phyloP scores from a whole-genome alignment of 441 rosid genomes.

The Pelargonium cotyledonis region DNA sequence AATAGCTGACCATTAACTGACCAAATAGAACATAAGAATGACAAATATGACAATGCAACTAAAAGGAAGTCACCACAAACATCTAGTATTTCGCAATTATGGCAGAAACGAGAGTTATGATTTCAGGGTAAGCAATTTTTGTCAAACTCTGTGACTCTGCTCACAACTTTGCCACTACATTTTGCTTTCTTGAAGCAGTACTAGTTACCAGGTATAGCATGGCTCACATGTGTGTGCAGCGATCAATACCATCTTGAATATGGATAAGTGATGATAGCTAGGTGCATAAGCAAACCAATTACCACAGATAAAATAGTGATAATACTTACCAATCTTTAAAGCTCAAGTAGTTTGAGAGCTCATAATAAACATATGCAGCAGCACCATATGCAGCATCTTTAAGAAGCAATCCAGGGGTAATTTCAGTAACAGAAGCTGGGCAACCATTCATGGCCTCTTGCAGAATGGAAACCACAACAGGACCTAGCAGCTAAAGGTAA shows the following conservation, averaged over 20 bases:
- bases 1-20: neutral
- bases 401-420: slow-evolving; percentile 79
- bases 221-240: neutral
- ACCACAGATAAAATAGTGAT: slow-evolving; percentile 11
- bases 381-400: slow-evolving; percentile 99
- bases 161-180: neutral
- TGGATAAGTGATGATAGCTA: slow-evolving; percentile 1
- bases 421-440: slow-evolving; percentile 70
- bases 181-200: neutral
- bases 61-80: neutral
- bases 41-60: neutral
- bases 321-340: slow-evolving; percentile 82
- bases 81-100: neutral
- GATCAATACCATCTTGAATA: slow-evolving; percentile 13
- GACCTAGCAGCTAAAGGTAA: slow-evolving; percentile 71
- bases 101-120: too few species aligned
- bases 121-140: neutral
- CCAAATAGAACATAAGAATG: slow-evolving; percentile 9
- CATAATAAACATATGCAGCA: slow-evolving; percentile 96
- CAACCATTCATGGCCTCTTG: slow-evolving; percentile 93
- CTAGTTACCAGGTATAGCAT: neutral
- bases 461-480: slow-evolving; percentile 86
- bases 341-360: slow-evolving; percentile 90
- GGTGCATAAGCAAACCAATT: slow-evolving; percentile 1
- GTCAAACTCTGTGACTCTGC: neutral